Conservation (phyloP, 2,329 filamentous ascomycete genomes). For the Knoxdaviesia proteae region DNA sequence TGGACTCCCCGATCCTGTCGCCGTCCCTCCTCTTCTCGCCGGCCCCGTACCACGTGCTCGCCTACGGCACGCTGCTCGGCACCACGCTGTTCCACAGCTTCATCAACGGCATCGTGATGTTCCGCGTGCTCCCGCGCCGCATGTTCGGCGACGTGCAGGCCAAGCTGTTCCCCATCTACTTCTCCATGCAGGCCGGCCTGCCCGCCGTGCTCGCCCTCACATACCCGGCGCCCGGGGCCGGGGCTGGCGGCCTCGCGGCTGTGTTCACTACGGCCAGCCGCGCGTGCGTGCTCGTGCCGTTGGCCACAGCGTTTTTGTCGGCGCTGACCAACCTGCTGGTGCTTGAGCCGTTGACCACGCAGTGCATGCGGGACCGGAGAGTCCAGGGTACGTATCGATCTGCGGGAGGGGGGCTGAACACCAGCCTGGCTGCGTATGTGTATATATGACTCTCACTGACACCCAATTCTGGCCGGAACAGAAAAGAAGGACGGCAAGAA, state of each 20-base stretch:
- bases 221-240: conserved; percentile 43
- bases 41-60: conserved; percentile 57
- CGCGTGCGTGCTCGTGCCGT: conserved; percentile 43
- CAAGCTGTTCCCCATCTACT: conserved; percentile 74
- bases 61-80: conserved; percentile 73
- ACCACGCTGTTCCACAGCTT: conserved; percentile 80
- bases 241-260: conserved; percentile 27
- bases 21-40: conserved; percentile 33
- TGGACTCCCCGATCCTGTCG: too few species aligned
- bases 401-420: too few species aligned
- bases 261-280: conserved; percentile 39
- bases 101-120: conserved; percentile 52
- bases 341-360: conserved; percentile 55
- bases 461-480: conserved; percentile 9
- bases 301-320: conserved; percentile 48
- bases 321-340: conserved; percentile 50
- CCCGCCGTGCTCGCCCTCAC: conserved; percentile 59
- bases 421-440: background rate
- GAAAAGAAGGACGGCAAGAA: conserved; percentile 81
- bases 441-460: background rate
- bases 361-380: conserved; percentile 54
- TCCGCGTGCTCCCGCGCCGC: conserved; percentile 53
- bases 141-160: conserved; percentile 68
- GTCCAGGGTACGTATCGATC: conserved; percentile 43
- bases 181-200: conserved; percentile 58